phyloP scores from a whole-genome alignment of 257 asterid genomes.

The Orobanche coerulescens region DNA sequence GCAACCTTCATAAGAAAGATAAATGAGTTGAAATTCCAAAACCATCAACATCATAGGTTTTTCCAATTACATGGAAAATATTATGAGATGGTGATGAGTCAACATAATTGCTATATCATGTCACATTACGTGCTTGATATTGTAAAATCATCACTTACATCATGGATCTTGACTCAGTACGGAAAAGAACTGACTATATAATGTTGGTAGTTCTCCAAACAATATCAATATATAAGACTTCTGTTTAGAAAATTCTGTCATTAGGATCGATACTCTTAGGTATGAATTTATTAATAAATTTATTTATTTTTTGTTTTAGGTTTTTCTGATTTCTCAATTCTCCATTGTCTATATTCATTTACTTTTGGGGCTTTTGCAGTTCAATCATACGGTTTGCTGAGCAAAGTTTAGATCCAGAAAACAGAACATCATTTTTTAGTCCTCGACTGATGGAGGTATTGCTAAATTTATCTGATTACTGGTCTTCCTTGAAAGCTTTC shows the following conservation, averaged over 20 bases:
- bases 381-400: slow-evolving; percentile 80
- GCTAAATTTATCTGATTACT: slow-evolving; percentile 16
- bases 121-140: no score
- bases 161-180: no score
- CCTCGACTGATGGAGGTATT: slow-evolving; percentile 98
- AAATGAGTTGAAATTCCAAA: no score
- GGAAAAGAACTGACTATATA: slow-evolving; percentile 1
- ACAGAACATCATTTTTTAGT: slow-evolving; percentile 76
- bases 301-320: not conserved
- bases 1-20: no score
- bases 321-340: slow-evolving; percentile 7
- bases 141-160: no score
- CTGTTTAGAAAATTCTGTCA: not conserved
- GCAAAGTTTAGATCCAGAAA: slow-evolving; percentile 73
- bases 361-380: slow-evolving; percentile 38
- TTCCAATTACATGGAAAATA: no score
- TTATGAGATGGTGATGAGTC: no score
- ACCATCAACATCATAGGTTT: no score
- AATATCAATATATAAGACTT: not conserved
- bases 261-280: slow-evolving; percentile 10
- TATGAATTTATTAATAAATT: slow-evolving; percentile 18
- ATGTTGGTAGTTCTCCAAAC: not conserved
- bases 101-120: no score
- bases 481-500: slow-evolving; percentile 13
- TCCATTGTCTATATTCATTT: slow-evolving; percentile 21